These are phyloP conservation scores for Clavispora carvajalis DNA, from an alignment of 805 yeast species.

Conservation along the genomic window DNA sequence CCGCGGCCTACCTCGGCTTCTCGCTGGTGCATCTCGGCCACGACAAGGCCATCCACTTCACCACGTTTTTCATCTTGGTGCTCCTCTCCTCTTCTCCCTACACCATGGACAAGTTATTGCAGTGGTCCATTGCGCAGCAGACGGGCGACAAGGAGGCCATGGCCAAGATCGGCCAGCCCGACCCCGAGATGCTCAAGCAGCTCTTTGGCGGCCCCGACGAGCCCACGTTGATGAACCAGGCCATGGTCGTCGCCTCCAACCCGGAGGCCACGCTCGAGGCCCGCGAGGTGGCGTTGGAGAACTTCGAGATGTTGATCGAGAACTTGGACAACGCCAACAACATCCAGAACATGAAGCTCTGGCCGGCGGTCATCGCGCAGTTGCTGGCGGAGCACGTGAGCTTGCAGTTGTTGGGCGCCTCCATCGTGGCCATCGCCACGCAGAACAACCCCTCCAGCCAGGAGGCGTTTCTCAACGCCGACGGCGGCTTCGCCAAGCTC, in stretches of 20 bases:
- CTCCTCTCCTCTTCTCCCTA: too few species aligned
- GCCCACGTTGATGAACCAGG: conserved; percentile 78
- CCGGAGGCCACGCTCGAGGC: conserved; percentile 57
- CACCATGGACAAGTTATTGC: conserved; percentile 79
- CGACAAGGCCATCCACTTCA: background rate
- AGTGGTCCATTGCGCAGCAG: conserved; percentile 86
- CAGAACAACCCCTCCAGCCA: conserved; percentile 85
- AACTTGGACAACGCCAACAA: conserved; percentile 93
- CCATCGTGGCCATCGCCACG: conserved; percentile 83
- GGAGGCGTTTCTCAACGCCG: conserved; percentile 52
- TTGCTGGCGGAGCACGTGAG: conserved; percentile 35
- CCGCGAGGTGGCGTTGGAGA: conserved; percentile 75
- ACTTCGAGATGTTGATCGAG: conserved; percentile 90
- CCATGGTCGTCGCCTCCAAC: conserved; percentile 54
- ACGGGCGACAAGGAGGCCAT: conserved; percentile 67
- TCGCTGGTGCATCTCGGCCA: too few species aligned
- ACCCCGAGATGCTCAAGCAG: conserved; percentile 73
- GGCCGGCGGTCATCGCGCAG: conserved; percentile 64
- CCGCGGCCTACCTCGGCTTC: too few species aligned
- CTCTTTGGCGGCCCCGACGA: conserved; percentile 82
- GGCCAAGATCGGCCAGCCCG: conserved; percentile 61
- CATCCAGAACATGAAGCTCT: conserved; percentile 73
- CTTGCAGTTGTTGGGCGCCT: conserved; percentile 56
- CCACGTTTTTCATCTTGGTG: background rate
- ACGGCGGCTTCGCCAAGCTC: conserved; percentile 42